Evolutionary conservation across 2,329 filamentous ascomycete species (phyloP).

Genomic region (Phyllosticta ampelicida): DNA sequence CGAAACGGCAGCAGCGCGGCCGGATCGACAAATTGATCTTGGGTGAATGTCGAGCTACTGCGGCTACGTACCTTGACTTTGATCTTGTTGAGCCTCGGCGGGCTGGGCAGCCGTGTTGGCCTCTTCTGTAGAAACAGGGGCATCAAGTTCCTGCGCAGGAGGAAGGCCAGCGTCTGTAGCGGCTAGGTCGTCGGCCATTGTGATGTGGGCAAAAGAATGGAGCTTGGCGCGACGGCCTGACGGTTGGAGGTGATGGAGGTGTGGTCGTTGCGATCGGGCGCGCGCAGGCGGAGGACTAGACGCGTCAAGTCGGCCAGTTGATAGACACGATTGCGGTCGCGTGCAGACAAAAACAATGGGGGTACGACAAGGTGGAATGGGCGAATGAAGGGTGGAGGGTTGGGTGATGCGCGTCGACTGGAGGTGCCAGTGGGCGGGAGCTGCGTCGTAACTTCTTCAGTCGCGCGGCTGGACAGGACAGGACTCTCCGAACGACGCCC

Average conservation of each 20-base stretch:
- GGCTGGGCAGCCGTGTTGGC: constrained; percentile 1
- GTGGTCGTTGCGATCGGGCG: constrained; percentile 1
- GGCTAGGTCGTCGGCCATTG: constrained; percentile 27
- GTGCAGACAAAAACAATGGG: neutral
- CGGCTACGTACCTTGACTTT: constrained; percentile 5
- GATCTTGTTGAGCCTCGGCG: constrained; percentile 4
- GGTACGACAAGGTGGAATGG: neutral
- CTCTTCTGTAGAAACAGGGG: constrained; percentile 6
- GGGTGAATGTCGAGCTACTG: neutral
- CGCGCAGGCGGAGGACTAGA: neutral
- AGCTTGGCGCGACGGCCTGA: constrained; percentile 16
- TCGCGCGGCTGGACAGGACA: constrained; percentile 9
- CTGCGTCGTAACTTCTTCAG: constrained; percentile 11
- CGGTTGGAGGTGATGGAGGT: constrained; percentile 14
- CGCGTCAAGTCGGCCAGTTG: neutral
- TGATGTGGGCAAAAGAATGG: constrained; percentile 10
- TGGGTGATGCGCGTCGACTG: constrained; percentile 10
- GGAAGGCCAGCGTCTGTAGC: constrained; percentile 15
- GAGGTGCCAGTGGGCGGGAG: constrained; percentile 1
- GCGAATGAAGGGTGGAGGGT: constrained; percentile 3
- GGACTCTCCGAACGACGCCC: constrained; percentile 6
- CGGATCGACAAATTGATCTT: neutral
- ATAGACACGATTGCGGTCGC: constrained; percentile 1
- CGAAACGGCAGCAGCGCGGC: neutral
- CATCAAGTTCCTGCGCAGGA: constrained; percentile 17